Conservation (phyloP, 176 grass and related monocot species). For the Cocos nucifera region DNA sequence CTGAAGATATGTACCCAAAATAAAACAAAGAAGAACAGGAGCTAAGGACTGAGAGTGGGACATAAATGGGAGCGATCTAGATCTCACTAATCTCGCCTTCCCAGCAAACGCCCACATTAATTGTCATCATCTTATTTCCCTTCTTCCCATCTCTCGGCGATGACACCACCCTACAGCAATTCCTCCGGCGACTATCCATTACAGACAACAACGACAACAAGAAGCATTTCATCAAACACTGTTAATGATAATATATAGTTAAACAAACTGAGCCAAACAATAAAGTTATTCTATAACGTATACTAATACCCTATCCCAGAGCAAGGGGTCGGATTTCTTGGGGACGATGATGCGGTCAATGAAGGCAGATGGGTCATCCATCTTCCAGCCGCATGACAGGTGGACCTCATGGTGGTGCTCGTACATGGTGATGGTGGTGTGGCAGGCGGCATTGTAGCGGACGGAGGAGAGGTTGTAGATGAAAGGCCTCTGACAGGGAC, state of each 20-base stretch:
- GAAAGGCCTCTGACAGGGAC: no score
- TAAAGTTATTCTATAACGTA: neutral
- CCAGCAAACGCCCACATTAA: no score
- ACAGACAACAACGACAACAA: neutral
- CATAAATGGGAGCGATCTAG: no score
- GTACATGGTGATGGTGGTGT: conserved; percentile 68
- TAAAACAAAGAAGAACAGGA: no score
- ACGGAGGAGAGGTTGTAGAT: no score
- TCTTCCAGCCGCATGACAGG: conserved; percentile 55
- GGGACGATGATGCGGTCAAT: conserved; percentile 61
- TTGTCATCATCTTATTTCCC: no score
- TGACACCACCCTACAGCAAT: conserved; percentile 83
- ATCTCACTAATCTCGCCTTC: no score
- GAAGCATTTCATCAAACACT: no score
- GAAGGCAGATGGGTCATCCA: conserved; percentile 43
- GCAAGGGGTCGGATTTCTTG: conserved; percentile 75
- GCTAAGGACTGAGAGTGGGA: no score
- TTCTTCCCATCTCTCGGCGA: no score
- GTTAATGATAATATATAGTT: no score
- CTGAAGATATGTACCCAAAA: no score
- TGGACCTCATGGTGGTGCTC: conserved; percentile 39
- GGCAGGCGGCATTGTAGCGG: conserved; percentile 41
- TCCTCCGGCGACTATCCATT: conserved; percentile 55
- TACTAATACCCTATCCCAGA: conserved; percentile 56
- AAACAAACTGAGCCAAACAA: neutral